Evolutionary conservation across 2,329 filamentous ascomycete species (phyloP), one percentile per base, ranked within the genome.

Genomic region (Ophiostoma quercus): DNA sequence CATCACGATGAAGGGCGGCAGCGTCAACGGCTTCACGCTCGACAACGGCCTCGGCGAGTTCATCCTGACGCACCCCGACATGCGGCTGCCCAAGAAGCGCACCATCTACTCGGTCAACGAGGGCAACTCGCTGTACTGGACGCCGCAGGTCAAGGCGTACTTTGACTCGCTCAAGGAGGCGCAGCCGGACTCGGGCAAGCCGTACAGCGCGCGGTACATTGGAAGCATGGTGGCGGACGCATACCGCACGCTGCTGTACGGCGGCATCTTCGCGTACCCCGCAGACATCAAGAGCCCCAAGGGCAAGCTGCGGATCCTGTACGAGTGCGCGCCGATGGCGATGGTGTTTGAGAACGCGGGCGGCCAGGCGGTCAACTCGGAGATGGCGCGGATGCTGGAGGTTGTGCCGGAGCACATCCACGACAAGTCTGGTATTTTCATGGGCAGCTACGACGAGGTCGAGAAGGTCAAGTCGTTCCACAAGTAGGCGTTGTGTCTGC

Each of bases 341-440:
- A 91, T 98, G 90, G 87, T 99, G 7, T 98, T 99, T 80, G 95
- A 99, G 82, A 97, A 99, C 81, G 92, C 95, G 76, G 95, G 95
- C 75, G 95, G 95, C 72, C 89, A 96, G 80, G 95, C 95, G 22
- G 83, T 99, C 69, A 90, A 98, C 81, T 94, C 91, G 81, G 89
- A 91, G 70, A 97, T 97, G 93, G 83, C 88, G 74, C 88, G 94
- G 72, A 94, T 99, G 90, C 84, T 99, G 74, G 90, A 92, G 70
- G 89, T 98, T 57, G 87, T 92, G 0, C 95, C 95, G 1, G 90
- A 96, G 79, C 86, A 92, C 79, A 99, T 99, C 77, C 95, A 99
- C 80, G 95, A 99, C 82, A 88, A 89, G 77, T 94, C 93, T 25
- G 95, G 95, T 74, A 97, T 99, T 77, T 99, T 96, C 82, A 86